Evolutionary conservation across 495 filamentous ascomycete genomes (phyloP).

Genomic region (Aspergillus mulundensis): DNA sequence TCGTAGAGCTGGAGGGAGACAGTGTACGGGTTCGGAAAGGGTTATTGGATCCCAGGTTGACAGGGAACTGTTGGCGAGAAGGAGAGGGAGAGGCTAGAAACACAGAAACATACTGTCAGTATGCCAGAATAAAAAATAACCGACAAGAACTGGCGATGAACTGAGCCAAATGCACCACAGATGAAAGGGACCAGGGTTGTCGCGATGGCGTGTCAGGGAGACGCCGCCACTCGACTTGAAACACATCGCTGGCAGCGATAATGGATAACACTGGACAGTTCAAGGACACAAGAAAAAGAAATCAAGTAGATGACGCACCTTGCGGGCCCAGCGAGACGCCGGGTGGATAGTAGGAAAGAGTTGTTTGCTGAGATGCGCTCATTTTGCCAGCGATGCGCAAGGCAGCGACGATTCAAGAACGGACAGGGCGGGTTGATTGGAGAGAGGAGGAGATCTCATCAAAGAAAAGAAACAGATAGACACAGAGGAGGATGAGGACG

Average conservation of each 20-base stretch:
- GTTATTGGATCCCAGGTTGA: slow-evolving; percentile 87
- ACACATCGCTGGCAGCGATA: slow-evolving; percentile 10
- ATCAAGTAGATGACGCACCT: slow-evolving; percentile 35
- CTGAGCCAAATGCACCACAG: slow-evolving; percentile 13
- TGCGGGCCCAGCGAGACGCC: slow-evolving; percentile 35
- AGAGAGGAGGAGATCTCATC: slow-evolving; percentile 2
- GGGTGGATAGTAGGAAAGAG: slow-evolving; percentile 31
- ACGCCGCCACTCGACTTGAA: slow-evolving; percentile 17
- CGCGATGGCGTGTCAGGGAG: slow-evolving; percentile 10
- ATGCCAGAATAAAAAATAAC: background rate
- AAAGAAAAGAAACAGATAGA: slow-evolving; percentile 9
- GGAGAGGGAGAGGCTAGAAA: slow-evolving; percentile 15
- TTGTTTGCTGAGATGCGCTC: slow-evolving; percentile 36
- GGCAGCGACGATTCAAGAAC: slow-evolving; percentile 19
- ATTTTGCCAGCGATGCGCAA: slow-evolving; percentile 25
- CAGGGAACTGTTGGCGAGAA: slow-evolving; percentile 43
- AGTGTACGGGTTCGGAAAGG: slow-evolving; percentile 91
- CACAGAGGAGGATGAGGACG: slow-evolving; percentile 5
- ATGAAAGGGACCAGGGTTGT: background rate
- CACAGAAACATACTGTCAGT: slow-evolving; percentile 13
- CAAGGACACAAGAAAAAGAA: slow-evolving; percentile 8
- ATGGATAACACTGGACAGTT: slow-evolving; percentile 8
- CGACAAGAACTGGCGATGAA: slow-evolving; percentile 5
- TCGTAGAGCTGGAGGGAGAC: slow-evolving; percentile 61
- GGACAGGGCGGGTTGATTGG: slow-evolving; percentile 13